Base-by-base conservation (phyloP, 495 filamentous ascomycete species). In the Sporormia fimetaria region DNA sequence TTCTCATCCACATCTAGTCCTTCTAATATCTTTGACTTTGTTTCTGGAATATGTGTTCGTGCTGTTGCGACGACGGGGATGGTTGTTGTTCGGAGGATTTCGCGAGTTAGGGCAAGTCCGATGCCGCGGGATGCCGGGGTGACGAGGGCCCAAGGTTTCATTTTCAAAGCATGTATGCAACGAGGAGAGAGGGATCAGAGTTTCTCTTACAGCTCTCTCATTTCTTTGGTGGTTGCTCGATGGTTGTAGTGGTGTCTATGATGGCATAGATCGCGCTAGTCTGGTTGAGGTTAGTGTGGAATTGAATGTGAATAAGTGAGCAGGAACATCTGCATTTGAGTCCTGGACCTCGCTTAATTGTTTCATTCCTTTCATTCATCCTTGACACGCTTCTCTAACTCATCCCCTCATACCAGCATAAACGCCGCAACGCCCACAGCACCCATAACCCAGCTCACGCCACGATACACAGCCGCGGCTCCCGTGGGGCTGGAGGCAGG, bases 91-190 rank as follows among this genome's bases (percentile, higher is more conserved):
- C 63, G 59, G 10, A 90, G 68, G 8, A 92, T 64, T 24, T 76
- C 70, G 3, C 76, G 71, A 4, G 79, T 74, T 11, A 92, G 63
- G 18, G 78, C 74, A 47, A 83, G 68, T 14, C 81, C 83, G 47
- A 90, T 74, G 10, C 85, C 84, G 16, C 81, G 67, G 8, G 78
- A 85, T 8, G 82, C 72, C 0, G 84, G 85, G 14, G 74, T 70
- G 17, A 79, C 60, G 3, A 77, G 54, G 23, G 57, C 43, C 61
- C 67, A 64, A 11, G 64, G 62, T n/a, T n/a, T n/a, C n/a, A n/a
- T n/a, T n/a, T n/a, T n/a, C n/a, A n/a, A n/a, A n/a, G n/a, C n/a
- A n/a, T n/a, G n/a, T n/a, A n/a, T n/a, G n/a, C n/a, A n/a, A n/a
- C n/a, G n/a, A n/a, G n/a, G n/a, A n/a, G n/a, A n/a, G n/a, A n/a